phyloP scores from a whole-genome alignment of 1,284 basidiomycete genomes.

The Stereum hirsutum region DNA sequence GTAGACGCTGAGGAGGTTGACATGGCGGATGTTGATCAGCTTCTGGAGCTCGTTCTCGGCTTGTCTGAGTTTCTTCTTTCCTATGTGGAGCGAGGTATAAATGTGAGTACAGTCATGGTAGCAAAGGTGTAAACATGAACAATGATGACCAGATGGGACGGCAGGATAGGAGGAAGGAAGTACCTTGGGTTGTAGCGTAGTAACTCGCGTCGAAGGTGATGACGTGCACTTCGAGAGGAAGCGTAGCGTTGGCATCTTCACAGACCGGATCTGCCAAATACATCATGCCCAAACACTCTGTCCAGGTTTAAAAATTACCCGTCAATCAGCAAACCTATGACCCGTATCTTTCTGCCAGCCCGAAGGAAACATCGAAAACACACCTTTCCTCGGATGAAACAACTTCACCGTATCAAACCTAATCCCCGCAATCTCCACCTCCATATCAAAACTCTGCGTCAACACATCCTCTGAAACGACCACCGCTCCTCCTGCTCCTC shows the following conservation, averaged over 20 bases:
- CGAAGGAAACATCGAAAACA: constrained; percentile 13
- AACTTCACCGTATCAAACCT: constrained; percentile 56
- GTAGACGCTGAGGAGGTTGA: constrained; percentile 51
- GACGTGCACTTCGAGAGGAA: constrained; percentile 57
- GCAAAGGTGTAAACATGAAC: not conserved
- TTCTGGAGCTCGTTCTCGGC: constrained; percentile 56
- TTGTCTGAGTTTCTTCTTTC: constrained; percentile 54
- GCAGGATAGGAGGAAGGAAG: not conserved
- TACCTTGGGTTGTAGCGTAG: constrained; percentile 53
- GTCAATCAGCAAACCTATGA: not conserved
- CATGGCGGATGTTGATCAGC: constrained; percentile 47
- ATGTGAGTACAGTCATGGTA: too few species aligned
- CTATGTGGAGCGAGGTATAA: too few species aligned
- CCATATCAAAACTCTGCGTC: constrained; percentile 49
- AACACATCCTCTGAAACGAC: constrained; percentile 41
- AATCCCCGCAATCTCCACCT: constrained; percentile 49
- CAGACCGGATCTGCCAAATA: constrained; percentile 67
- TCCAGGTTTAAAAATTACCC: constrained; percentile 1
- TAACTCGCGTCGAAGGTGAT: constrained; percentile 59
- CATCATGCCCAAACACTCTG: constrained; percentile 53
- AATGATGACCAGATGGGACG: too few species aligned
- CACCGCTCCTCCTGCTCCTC: too few species aligned
- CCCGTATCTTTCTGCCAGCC: not conserved
- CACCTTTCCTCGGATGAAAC: constrained; percentile 60
- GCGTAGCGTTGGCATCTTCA: constrained; percentile 43